phyloP scores from a whole-genome alignment of 225 moss, liverwort and hornwort genomes.

The Antitrichia curtipendula region DNA sequence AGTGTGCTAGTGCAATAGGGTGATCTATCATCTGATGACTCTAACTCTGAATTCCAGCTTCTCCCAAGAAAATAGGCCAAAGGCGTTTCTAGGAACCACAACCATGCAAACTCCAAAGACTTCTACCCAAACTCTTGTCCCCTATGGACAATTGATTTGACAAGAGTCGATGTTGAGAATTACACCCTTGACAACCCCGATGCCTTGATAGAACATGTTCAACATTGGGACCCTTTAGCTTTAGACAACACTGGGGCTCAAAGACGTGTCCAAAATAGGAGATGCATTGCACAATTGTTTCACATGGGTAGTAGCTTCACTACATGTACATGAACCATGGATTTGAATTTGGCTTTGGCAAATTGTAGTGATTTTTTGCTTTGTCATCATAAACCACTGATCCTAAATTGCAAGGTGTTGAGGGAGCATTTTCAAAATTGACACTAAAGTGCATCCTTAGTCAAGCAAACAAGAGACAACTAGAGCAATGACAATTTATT shows the following conservation, averaged over 20 bases:
- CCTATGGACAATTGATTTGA: too few species aligned
- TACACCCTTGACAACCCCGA: too few species aligned
- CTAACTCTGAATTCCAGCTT: too few species aligned
- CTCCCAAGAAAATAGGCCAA: too few species aligned
- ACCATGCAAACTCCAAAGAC: too few species aligned
- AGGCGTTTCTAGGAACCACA: too few species aligned
- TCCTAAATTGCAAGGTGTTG: background rate
- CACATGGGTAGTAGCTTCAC: background rate
- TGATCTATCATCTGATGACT: too few species aligned
- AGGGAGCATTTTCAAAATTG: background rate
- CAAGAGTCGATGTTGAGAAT: too few species aligned
- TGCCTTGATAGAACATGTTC: too few species aligned
- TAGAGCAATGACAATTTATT: background rate
- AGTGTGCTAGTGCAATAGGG: too few species aligned
- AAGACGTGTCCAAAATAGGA: background rate
- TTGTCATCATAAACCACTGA: background rate
- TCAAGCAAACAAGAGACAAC: background rate
- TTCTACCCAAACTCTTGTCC: too few species aligned
- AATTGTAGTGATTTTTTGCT: background rate
- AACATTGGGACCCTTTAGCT: too few species aligned
- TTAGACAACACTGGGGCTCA: background rate
- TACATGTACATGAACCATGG: background rate
- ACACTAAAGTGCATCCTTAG: background rate
- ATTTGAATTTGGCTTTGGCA: background rate
- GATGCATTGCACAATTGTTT: background rate